Conservation (phyloP, 2,329 filamentous ascomycete genomes). For the Aspergillus latus region DNA sequence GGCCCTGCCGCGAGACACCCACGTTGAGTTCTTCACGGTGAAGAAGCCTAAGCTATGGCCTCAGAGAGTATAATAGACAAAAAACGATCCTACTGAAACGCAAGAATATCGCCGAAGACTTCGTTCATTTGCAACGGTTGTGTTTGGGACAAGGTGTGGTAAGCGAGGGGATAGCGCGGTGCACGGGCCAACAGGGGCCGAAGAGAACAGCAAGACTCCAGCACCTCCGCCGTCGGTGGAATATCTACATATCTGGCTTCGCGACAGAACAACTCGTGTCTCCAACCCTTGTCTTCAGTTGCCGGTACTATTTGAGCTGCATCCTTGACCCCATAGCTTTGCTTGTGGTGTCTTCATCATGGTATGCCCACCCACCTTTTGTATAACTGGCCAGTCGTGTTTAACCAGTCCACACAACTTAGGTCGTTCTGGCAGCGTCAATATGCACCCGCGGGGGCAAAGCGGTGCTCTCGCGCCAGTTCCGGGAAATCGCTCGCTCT, state of each 20-base stretch:
- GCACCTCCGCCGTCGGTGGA: conserved; percentile 29
- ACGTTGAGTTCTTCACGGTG: background rate
- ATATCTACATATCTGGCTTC: conserved; percentile 18
- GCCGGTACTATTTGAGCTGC: conserved; percentile 6
- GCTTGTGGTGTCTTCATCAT: conserved; percentile 20
- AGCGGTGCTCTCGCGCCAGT: conserved; percentile 95
- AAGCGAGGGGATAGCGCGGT: conserved; percentile 39
- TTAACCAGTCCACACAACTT: conserved; percentile 25
- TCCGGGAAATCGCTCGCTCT: conserved; percentile 95
- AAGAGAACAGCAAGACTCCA: conserved; percentile 41
- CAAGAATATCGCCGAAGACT: conserved; percentile 6
- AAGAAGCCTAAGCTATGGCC: background rate
- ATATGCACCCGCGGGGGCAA: conserved; percentile 99
- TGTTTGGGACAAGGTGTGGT: conserved; percentile 26
- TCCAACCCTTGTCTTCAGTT: conserved; percentile 8
- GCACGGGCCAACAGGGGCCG: conserved; percentile 35
- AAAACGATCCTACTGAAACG: background rate
- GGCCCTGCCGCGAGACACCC: background rate
- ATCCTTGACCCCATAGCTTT: conserved; percentile 1
- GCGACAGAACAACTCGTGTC: conserved; percentile 12
- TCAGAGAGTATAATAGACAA: background rate
- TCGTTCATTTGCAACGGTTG: conserved; percentile 18
- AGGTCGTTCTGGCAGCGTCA: conserved; percentile 98
- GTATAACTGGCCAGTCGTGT: conserved; percentile 2
- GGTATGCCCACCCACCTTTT: conserved; percentile 23